phyloP scores from a whole-genome alignment of 2,329 filamentous ascomycete species.

The Aspergillus piperis region DNA sequence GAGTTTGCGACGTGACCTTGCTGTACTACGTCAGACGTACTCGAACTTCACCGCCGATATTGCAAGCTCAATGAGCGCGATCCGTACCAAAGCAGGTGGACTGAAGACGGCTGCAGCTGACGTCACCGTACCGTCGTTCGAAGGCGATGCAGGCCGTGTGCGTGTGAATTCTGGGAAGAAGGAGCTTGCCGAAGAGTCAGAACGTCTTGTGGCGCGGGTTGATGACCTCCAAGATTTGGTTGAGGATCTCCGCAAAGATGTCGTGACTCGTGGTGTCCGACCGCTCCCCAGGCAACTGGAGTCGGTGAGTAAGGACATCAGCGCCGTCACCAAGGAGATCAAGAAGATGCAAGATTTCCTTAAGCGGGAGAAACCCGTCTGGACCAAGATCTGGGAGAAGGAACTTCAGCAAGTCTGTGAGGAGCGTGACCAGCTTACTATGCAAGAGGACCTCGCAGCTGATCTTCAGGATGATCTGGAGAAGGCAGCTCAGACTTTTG shows the following conservation, averaged over 20 bases:
- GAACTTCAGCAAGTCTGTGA: constrained; percentile 95
- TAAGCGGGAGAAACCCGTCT: constrained; percentile 87
- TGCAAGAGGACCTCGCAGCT: constrained; percentile 92
- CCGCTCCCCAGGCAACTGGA: constrained; percentile 90
- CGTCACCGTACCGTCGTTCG: constrained; percentile 68
- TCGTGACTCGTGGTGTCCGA: constrained; percentile 87
- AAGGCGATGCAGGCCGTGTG: constrained; percentile 76
- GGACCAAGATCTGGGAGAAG: constrained; percentile 99
- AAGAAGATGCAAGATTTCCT: constrained; percentile 94
- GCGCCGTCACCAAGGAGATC: constrained; percentile 76
- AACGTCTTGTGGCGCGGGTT: constrained; percentile 85
- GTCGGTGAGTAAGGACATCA: constrained; percentile 83
- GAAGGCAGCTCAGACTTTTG: constrained; percentile 90
- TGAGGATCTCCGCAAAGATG: constrained; percentile 95
- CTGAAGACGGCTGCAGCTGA: constrained; percentile 77
- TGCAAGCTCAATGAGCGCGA: constrained; percentile 78
- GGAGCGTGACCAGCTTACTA: constrained; percentile 88
- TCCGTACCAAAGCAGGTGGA: constrained; percentile 76
- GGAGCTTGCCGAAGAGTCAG: constrained; percentile 80
- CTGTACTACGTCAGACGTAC: constrained; percentile 89
- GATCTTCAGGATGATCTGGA: constrained; percentile 94
- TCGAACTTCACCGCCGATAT: constrained; percentile 87
- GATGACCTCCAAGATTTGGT: constrained; percentile 97
- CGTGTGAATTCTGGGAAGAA: constrained; percentile 89
- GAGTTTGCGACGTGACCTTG: constrained; percentile 80